Percentiles rank a stretch among this genome's conserved stretches.
Evolutionary conservation across 345 rosid species (phyloP).

Genomic region (Boechera divaricarpa): DNA sequence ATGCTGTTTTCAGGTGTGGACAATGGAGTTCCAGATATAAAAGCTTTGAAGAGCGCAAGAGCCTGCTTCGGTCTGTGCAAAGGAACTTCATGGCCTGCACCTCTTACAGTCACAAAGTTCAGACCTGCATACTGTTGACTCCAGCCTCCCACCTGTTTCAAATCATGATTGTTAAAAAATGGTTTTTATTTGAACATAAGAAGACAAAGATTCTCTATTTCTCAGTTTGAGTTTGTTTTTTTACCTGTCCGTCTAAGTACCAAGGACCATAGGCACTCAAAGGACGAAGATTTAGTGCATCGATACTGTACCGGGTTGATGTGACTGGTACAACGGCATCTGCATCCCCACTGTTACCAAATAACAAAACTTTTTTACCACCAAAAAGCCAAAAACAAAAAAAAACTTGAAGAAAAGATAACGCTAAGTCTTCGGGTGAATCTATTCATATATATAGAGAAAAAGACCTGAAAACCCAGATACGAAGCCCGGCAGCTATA

Average conservation of each 20-base stretch:
- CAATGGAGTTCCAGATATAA: conserved; percentile 71
- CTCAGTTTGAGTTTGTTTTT: conserved; percentile 15
- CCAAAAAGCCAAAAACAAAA: neutral
- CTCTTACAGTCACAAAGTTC: conserved; percentile 80
- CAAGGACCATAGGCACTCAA: conserved; percentile 72
- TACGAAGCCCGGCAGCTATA: conserved; percentile 72
- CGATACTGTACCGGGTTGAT: conserved; percentile 85
- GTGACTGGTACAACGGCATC: conserved; percentile 91
- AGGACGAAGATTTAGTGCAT: conserved; percentile 77
- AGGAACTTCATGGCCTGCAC: conserved; percentile 96
- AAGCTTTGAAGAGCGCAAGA: conserved; percentile 73
- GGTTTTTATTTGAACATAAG: neutral
- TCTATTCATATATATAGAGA: neutral
- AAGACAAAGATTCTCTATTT: neutral
- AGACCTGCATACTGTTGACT: conserved; percentile 83
- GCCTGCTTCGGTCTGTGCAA: conserved; percentile 83
- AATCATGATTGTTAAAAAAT: neutral
- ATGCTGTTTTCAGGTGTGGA: conserved; percentile 39
- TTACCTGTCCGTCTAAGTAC: conserved; percentile 89
- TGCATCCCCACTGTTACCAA: conserved; percentile 75
- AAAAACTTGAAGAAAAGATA: neutral
- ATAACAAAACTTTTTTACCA: conserved; percentile 9
- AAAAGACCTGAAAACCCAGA: conserved; percentile 92
- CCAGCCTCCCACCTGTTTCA: conserved; percentile 95
- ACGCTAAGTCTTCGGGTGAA: neutral